Percentiles rank a stretch among this genome's conserved stretches.
phyloP scores from a whole-genome alignment of 2,329 filamentous ascomycete species.

The Aspergillus sp. region DNA sequence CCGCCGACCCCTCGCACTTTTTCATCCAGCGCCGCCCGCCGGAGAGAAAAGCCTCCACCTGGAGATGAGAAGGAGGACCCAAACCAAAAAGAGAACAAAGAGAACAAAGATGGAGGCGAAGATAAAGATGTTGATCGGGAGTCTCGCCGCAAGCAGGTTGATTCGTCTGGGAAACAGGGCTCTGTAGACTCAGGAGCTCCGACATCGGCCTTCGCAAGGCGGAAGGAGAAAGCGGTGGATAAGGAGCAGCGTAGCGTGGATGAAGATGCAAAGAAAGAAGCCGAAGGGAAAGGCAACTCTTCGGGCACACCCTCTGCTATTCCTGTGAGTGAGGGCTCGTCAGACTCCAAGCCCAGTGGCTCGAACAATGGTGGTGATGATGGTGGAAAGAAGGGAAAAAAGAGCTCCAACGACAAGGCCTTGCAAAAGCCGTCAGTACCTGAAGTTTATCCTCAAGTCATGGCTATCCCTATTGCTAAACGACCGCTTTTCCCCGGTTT shows the following conservation, averaged over 20 bases:
- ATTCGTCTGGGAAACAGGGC: conserved; percentile 31
- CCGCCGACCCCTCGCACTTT: conserved; percentile 40
- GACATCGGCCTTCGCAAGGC: conserved; percentile 40
- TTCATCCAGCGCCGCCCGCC: conserved; percentile 48
- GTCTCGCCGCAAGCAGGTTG: conserved; percentile 42
- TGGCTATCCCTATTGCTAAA: conserved; percentile 94
- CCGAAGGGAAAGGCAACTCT: conserved; percentile 49
- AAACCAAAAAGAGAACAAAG: conserved; percentile 27
- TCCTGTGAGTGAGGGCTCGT: conserved; percentile 34
- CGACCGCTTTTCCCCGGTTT: conserved; percentile 94
- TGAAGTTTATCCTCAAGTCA: conserved; percentile 94
- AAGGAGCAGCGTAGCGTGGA: conserved; percentile 38
- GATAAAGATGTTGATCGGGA: conserved; percentile 47
- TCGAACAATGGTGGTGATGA: conserved; percentile 57
- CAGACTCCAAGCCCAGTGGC: conserved; percentile 54
- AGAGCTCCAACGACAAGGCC: conserved; percentile 66
- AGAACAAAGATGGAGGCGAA: conserved; percentile 29
- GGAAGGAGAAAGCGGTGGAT: conserved; percentile 38
- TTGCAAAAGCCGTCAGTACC: conserved; percentile 87
- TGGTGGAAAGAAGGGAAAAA: conserved; percentile 70
- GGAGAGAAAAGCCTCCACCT: conserved; percentile 58
- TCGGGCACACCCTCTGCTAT: conserved; percentile 49
- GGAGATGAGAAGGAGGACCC: conserved; percentile 35
- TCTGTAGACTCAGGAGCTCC: conserved; percentile 32
- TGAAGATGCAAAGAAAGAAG: conserved; percentile 44